phyloP scores from a whole-genome alignment of 495 filamentous ascomycete species.

The Aspergillus olivimuriae region DNA sequence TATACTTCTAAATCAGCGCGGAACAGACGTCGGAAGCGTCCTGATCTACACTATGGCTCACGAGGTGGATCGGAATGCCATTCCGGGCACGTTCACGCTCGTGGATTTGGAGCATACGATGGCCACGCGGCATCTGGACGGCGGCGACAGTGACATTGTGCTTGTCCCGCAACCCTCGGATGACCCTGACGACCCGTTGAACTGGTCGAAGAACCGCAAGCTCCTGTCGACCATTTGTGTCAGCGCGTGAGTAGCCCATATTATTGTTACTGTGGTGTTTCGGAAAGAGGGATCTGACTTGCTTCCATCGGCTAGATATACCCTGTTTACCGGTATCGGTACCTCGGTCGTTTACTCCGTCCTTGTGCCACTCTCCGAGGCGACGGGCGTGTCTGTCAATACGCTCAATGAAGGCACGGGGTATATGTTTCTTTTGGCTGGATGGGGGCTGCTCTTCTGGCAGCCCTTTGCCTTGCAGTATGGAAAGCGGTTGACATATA shows the following conservation, averaged over 20 bases:
- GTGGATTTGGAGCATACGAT: constrained; percentile 47
- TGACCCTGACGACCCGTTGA: constrained; percentile 56
- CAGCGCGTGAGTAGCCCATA: constrained; percentile 31
- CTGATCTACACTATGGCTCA: constrained; percentile 22
- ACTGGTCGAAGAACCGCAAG: constrained; percentile 54
- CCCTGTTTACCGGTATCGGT: constrained; percentile 53
- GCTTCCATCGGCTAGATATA: no score
- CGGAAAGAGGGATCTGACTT: no score
- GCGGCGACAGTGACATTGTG: constrained; percentile 45
- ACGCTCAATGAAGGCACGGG: constrained; percentile 57
- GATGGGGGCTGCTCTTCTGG: constrained; percentile 63
- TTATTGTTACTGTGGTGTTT: no score
- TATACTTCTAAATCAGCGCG: no score
- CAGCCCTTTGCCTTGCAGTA: constrained; percentile 61
- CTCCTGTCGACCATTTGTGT: constrained; percentile 44
- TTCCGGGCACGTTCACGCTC: constrained; percentile 50
- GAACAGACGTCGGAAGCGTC: no score
- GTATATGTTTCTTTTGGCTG: constrained; percentile 56
- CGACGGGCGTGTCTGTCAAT: constrained; percentile 45
- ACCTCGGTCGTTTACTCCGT: constrained; percentile 57
- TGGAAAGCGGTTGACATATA: constrained; percentile 59
- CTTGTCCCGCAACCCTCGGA: constrained; percentile 51
- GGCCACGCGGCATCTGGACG: constrained; percentile 33
- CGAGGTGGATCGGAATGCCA: constrained; percentile 31
- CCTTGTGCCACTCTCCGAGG: constrained; percentile 49